Evolutionary conservation across 352 stramenopile genomes (phyloP), one percentile per base, ranked within the genome.

Genomic region (Globisporangium megalacanthum): DNA sequence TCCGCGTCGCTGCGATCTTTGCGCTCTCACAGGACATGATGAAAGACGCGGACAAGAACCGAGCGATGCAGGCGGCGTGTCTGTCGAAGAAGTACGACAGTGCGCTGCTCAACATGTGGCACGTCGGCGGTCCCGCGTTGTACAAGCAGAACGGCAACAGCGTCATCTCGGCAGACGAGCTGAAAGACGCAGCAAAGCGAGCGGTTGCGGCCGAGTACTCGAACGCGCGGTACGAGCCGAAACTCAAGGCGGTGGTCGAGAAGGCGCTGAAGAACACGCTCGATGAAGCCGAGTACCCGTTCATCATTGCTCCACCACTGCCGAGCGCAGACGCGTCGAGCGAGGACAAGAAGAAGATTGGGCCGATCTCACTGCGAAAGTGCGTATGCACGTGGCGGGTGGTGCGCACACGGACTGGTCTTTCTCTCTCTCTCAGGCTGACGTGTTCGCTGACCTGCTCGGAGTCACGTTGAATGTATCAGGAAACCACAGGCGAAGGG

Each of bases 1-100:
- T 98, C 49, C 82, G 96, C 47, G 84, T 99, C 10, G 73, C 97
- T 0, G 80, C 92, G 13, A 86, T 98, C 46, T 97, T 97, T 66
- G 93, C 94, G 13, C 72, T 98, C 15, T 97, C 92, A 14, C 96
- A 98, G 69, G 80, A 92, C 46, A 68, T 76, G 13, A 83, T 98
- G 61, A 96, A 90, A 44, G 81, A 94, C 35, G 66, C 71, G 9
- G 87, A 98, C 53, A 85, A 92, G 42, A 79, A 83, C 55, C 93
- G 94, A 53, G 62, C 97, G 0, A 81, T 97, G 49, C 69, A 83
- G 52, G 73, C 79, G 17, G 95, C 94, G 10, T 79, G 88, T 48
- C 69, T 98, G 4, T 79, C 76, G 0, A 74, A 77, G 47, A 85
- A 85, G 39, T 77, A 79, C 53, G 71, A 89, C 50, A 74, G 56